Evolutionary conservation across 306 rosid species (phyloP).

Genomic region (Cucumis cinereus): DNA sequence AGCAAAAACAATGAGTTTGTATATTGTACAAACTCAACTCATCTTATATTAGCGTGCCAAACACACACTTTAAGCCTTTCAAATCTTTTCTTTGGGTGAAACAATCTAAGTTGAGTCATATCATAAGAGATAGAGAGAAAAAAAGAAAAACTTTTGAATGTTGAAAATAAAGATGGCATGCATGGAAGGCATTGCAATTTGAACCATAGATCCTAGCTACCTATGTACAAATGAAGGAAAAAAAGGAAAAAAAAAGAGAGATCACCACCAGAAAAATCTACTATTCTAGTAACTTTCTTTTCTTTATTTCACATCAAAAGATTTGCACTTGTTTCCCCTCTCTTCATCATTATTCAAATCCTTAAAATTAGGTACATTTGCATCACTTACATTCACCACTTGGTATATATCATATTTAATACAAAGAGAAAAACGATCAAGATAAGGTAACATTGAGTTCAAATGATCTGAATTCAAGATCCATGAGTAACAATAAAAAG

Average conservation of each 20-base stretch:
- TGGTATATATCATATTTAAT: conserved; percentile 60
- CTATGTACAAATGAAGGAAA: background rate
- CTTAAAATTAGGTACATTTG: background rate
- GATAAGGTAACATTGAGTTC: conserved; percentile 42
- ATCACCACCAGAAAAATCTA: background rate
- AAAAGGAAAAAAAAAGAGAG: background rate
- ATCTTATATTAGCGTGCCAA: too few relatives aligned
- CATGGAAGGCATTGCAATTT: too few relatives aligned
- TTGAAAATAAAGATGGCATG: background rate
- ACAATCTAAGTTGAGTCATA: too few relatives aligned
- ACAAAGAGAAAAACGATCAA: conserved; percentile 41
- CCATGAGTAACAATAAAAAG: conserved; percentile 56
- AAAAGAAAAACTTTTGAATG: too few relatives aligned
- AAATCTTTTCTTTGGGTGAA: too few relatives aligned
- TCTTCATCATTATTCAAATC: conserved; percentile 3
- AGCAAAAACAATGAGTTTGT: too few relatives aligned
- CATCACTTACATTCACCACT: conserved; percentile 47
- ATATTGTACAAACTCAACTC: too few relatives aligned
- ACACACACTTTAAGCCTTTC: background rate
- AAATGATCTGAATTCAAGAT: conserved; percentile 36
- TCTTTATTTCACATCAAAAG: background rate
- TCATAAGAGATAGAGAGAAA: too few relatives aligned
- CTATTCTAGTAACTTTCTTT: background rate
- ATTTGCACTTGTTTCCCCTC: background rate
- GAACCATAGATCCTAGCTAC: too few relatives aligned